Conservation (phyloP, 163 green algal genomes). For the Scenedesmus sp. region DNA sequence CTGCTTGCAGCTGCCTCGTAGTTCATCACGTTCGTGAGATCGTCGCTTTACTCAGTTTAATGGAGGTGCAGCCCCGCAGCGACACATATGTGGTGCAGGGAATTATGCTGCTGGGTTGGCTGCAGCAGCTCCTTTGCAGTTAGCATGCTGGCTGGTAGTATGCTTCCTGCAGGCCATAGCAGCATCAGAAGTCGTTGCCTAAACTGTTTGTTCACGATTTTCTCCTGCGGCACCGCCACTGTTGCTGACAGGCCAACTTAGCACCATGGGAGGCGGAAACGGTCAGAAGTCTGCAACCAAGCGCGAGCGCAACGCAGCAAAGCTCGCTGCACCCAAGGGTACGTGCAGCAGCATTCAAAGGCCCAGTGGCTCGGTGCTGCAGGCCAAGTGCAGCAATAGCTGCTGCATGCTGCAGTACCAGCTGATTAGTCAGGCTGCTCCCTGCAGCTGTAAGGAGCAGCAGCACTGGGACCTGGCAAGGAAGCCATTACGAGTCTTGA, state of each 20-base stretch:
- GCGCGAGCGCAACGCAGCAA: conserved; percentile 30
- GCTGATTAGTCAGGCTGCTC: no score
- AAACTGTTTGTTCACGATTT: neutral
- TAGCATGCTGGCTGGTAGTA: neutral
- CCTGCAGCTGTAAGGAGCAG: no score
- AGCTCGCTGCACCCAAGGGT: conserved; percentile 42
- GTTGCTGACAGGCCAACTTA: neutral
- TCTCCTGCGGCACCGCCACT: neutral
- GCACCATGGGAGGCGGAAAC: conserved; percentile 50
- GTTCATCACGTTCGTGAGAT: neutral
- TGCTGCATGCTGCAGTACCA: no score
- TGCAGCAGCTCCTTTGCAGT: neutral
- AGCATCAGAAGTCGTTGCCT: neutral
- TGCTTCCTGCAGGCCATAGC: neutral
- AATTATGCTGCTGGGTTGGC: neutral
- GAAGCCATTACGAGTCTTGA: no score
- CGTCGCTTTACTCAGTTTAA: neutral
- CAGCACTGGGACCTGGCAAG: no score
- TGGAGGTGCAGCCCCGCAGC: neutral
- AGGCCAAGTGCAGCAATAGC: no score
- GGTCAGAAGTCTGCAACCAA: conserved; percentile 46
- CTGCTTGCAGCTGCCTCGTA: neutral
- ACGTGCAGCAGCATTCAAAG: no score
- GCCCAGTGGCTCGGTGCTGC: no score
- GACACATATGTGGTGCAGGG: neutral